phyloP scores from a whole-genome alignment of 1,284 basidiomycete species.

The Spongispora temasekensis region DNA sequence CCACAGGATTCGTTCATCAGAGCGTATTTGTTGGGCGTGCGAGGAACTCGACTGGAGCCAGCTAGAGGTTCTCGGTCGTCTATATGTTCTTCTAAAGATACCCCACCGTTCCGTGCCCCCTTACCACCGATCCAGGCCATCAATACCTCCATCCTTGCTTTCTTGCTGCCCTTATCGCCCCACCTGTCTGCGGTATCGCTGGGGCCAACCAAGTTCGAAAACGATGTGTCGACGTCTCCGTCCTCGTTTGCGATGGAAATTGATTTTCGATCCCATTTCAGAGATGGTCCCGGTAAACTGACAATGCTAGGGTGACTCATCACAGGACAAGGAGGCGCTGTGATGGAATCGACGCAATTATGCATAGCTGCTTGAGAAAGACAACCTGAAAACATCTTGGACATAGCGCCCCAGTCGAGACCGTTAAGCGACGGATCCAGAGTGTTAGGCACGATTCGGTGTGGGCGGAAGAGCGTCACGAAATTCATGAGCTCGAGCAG shows the following conservation, averaged over 20 bases:
- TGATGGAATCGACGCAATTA: constrained; percentile 14
- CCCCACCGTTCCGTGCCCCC: constrained; percentile 27
- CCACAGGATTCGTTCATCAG: constrained; percentile 40
- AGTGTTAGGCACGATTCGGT: constrained; percentile 76
- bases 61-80: not conserved
- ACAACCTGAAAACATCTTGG: constrained; percentile 62
- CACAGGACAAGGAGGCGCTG: constrained; percentile 26
- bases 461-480: constrained; percentile 78
- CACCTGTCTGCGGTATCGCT: constrained; percentile 49
- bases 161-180: constrained; percentile 50
- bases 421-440: constrained; percentile 61
- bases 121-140: constrained; percentile 43
- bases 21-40: constrained; percentile 3
- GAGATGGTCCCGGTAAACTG: constrained; percentile 15
- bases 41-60: not conserved
- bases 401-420: constrained; percentile 71
- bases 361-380: constrained; percentile 35
- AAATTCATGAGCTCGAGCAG: constrained; percentile 82
- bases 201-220: constrained; percentile 62
- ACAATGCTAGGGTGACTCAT: constrained; percentile 12
- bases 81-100: constrained; percentile 29
- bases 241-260: not conserved
- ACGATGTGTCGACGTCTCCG: constrained; percentile 45
- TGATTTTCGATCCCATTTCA: not conserved
- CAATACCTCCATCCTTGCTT: constrained; percentile 46